Base-by-base conservation (phyloP, 495 filamentous ascomycete genomes). In the Astrothelium subdiscretum region DNA sequence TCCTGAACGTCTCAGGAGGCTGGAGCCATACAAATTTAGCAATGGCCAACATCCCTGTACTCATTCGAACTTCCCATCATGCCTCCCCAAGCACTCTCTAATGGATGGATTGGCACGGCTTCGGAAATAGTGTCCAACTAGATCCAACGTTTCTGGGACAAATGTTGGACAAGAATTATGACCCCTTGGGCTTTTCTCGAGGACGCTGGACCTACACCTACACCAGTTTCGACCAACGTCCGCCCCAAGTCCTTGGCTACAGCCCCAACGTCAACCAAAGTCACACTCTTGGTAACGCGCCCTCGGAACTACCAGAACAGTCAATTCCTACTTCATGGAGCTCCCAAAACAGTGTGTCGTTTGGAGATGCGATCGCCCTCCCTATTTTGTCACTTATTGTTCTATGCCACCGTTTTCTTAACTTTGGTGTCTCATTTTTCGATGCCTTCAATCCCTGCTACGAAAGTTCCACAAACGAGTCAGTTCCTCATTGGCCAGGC, bases 401-500 rank as follows among this genome's bases (percentile, higher is more conserved):
- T 5, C 43, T 48, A 5, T 48, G 5, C 20, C 12, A 0, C 5
- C 43, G 20, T 48, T n/a, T 20, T n/a, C n/a, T 48, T 1, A 15
- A 48, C 11, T 10, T 48, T 22, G n/a, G 43, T 48, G 20, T 12
- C n/a, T 48, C 43, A 22, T 22, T 6, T 40, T 15, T 40, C 35
- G n/a, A n/a, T n/a, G n/a, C n/a, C n/a, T n/a, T n/a, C n/a, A n/a
- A n/a, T n/a, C n/a, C n/a, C n/a, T n/a, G n/a, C n/a, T n/a, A n/a
- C n/a, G n/a, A n/a, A n/a, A n/a, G n/a, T n/a, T 29, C 48, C 8
- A 29, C 24, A 11, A 26, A 12, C 2, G 29, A 24, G 10, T 8
- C 58, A 26, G 40, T 3, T 40, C 20, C 5, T 13, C 31, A 60
- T 26, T 68, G 67, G 67, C 58, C 58, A 31, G 67, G 67, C 12